Percentiles rank a stretch among this genome's conserved stretches.
phyloP scores from a whole-genome alignment of 352 stramenopile species.

The Pythium rishiriense region DNA sequence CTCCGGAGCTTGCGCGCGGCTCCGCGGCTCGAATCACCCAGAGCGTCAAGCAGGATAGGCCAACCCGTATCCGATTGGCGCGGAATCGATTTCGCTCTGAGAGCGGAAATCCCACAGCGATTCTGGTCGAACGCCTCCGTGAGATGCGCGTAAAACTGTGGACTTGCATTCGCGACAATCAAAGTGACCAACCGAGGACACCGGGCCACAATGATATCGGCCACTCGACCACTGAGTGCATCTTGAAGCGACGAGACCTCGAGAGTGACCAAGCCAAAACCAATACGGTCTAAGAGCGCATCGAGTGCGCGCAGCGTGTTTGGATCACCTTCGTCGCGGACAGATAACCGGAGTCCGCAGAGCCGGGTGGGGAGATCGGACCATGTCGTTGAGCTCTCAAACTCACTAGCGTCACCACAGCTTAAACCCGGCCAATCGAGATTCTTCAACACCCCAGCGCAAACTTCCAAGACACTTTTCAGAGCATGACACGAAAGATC shows the following conservation, averaged over 20 bases:
- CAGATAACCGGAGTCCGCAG: conserved; percentile 4
- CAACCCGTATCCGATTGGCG: background rate
- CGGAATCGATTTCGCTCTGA: background rate
- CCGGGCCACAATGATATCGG: conserved; percentile 2
- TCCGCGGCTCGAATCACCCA: background rate
- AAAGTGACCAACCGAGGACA: background rate
- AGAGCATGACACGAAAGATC: conserved; percentile 2
- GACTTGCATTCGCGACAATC: background rate
- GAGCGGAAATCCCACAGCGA: background rate
- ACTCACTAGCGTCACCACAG: conserved; percentile 11
- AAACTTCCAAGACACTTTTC: conserved; percentile 11
- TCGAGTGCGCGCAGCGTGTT: background rate
- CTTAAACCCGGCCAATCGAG: conserved; percentile 7
- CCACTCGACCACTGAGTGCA: background rate
- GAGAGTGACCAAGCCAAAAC: background rate
- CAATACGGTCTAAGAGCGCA: conserved; percentile 14
- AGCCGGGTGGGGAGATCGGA: conserved; percentile 1
- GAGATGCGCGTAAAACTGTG: background rate
- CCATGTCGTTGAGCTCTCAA: conserved; percentile 7
- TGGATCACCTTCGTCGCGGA: background rate
- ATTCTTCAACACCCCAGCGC: background rate
- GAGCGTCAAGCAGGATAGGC: background rate
- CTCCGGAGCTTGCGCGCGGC: conserved; percentile 1
- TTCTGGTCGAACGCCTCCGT: background rate
- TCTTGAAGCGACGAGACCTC: background rate